Evolutionary conservation across 768 basidiomycete genomes (phyloP), one percentile per base, ranked within the genome.

Genomic region (Rhodotorula paludigena): DNA sequence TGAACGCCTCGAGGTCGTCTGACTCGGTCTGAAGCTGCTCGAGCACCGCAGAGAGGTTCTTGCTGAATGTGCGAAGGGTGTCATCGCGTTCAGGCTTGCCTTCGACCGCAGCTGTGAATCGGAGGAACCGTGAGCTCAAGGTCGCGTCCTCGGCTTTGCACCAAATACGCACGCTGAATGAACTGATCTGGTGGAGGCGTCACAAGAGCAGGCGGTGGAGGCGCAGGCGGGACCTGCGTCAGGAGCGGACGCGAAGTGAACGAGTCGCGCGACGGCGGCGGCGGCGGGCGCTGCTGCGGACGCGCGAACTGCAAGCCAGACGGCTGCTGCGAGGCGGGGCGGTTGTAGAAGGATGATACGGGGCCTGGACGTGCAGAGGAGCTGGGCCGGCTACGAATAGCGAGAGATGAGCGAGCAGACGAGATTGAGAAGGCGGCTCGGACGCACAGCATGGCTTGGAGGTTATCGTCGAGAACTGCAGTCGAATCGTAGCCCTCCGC

Each of bases 1-100:
- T 57, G 52, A 68, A 68, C 8, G 33, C 32, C 47, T 25, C 36
- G 25, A 45, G 61, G 23, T 68, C 66, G 21, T 51, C 51, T 1
- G 52, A 52, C 28, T 63, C 35, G 10, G 2, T 7, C 10, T 36
- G 52, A 18, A 68, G 23, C 12, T 68, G 52, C 7, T 25, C 20
- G 1, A 68, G 38, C 14, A 56, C 30, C 33, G 41, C 28, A 2
- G 57, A 30, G 2, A 68, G 47, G 32, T 55, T 38, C 3, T 28
- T 9, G 30, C 45, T 47, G 15, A 68, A 25, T 4, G 52, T 36
- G 3, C 57, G 63, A 6, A 64, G 39, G 10, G 38, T 23, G 25
- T 30, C 30, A 23, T 3, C 9, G 3, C 12, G n/a, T 28, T 54
- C 44, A 14, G 44, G 16, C 18, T 33, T 20, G 49, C 49, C 49